Evolutionary conservation across 2,329 filamentous ascomycete species (phyloP).

Genomic region (Stemphylium lycopersici): DNA sequence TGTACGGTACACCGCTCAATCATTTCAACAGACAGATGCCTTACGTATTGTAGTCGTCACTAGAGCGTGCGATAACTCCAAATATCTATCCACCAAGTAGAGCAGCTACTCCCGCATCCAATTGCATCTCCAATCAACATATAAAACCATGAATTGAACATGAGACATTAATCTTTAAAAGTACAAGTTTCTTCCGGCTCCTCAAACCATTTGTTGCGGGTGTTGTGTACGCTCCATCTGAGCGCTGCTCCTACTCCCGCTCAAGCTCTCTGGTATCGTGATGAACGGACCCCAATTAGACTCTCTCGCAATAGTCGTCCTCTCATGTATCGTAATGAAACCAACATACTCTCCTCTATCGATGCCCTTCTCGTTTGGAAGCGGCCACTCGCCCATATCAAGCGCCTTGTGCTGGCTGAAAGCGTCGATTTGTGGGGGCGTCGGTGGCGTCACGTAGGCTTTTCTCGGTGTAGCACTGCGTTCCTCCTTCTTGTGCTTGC

Average conservation of each 20-base stretch:
- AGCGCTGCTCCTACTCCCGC: constrained; percentile 27
- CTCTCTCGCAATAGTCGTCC: constrained; percentile 17
- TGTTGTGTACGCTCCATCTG: constrained; percentile 19
- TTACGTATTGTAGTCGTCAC: no score
- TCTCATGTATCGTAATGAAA: constrained; percentile 12
- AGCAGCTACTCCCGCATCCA: constrained; percentile 28
- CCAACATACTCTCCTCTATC: not conserved
- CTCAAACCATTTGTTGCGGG: constrained; percentile 26
- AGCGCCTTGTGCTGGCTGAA: constrained; percentile 24
- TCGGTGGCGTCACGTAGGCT: constrained; percentile 22
- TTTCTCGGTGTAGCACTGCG: constrained; percentile 13
- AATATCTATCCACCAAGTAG: constrained; percentile 22
- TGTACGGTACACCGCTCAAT: no score
- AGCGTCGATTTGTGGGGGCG: constrained; percentile 1
- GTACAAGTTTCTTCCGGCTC: not conserved
- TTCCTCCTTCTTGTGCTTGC: constrained; percentile 24
- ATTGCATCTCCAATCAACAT: not conserved
- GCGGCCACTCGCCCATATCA: constrained; percentile 28
- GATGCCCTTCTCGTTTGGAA: constrained; percentile 19
- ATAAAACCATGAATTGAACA: not conserved
- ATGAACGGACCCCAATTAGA: constrained; percentile 43
- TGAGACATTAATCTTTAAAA: not conserved
- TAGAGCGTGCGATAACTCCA: no score
- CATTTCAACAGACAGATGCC: no score
- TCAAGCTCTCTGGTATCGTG: constrained; percentile 42